Conservation (phyloP, 2,329 filamentous ascomycete genomes). For the Aureobasidium sp. region DNA sequence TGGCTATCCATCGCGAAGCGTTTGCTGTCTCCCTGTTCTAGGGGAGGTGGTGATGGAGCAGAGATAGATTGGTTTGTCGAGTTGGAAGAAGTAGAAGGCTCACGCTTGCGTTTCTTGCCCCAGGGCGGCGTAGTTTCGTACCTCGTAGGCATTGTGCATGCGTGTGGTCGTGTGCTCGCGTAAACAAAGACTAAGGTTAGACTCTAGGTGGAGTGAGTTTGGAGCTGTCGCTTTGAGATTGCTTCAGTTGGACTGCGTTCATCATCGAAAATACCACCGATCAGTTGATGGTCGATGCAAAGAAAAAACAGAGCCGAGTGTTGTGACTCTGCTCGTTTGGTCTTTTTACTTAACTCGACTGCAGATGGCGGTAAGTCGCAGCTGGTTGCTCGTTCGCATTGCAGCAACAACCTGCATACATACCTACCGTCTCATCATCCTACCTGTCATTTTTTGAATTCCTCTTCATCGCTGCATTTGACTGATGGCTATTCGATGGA, state of each 20-base stretch:
- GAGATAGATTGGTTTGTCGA: background rate
- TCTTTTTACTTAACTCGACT: background rate
- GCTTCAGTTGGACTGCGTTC: background rate
- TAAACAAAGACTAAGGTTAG: background rate
- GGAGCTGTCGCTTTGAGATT: background rate
- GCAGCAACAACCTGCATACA: background rate
- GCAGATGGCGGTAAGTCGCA: background rate
- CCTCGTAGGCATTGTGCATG: background rate
- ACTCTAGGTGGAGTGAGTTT: background rate
- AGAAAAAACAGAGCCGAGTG: background rate
- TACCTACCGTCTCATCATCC: background rate
- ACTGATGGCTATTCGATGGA: no score
- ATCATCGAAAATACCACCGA: background rate
- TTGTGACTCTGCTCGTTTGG: background rate
- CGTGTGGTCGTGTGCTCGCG: background rate
- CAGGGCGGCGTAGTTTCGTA: background rate
- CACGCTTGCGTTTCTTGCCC: slow-evolving; percentile 9
- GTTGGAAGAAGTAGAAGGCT: background rate
- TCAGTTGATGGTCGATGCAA: background rate
- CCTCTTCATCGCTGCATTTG: no score
- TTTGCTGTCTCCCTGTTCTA: background rate
- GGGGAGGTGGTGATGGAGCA: background rate
- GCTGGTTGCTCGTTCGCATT: background rate
- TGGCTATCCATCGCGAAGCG: background rate
- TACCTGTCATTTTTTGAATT: background rate